Evolutionary conservation across 257 asterid species (phyloP), one percentile per base, ranked within the genome.

Genomic region (Catharanthus roseus): DNA sequence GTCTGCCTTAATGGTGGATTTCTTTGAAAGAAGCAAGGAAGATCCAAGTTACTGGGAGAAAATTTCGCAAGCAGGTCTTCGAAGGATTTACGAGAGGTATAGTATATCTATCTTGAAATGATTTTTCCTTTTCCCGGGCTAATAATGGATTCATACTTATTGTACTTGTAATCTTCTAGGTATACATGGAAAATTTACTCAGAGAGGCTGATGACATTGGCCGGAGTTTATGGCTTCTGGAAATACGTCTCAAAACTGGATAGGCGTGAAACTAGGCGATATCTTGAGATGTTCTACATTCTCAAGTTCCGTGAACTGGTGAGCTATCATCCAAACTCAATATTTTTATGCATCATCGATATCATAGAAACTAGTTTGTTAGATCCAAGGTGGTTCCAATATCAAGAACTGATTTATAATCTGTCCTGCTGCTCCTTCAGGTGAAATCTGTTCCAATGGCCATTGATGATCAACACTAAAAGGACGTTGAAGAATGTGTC

Each of bases 181-280:
- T 91, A 88, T 66, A 91, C 99, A 28, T 91, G 98, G 99, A 87
- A 88, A 75, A 95, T 87, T 31, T 95, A 91, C 84, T 91, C 99
- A 0, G 87, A 88, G 81, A 95, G 99, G 88, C 89, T 92, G 82
- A 88, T 95, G 95, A 91, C 99, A 7, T 78, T 91, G 65, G 86
- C 97, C 3, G 99, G 99, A 34, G 98, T 91, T 21, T 91, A 90
- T 53, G 90, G 99, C 63, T 92, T 95, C 81, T 95, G 99, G 99
- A 91, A 90, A 76, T 70, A 86, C 38, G 99, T 90, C 2, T 91
- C 99, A 3, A 95, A 91, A 57, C 90, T 95, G 0, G 96, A 91
- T 65, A 88, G 98, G 83, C 96, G 91, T 2, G 98, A 95, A 83
- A 92, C 87, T 18, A 91, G 95, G 66, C 87, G 98, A 10, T 91